Conservation (phyloP, 345 rosid genomes). For the Balakata baccata region DNA sequence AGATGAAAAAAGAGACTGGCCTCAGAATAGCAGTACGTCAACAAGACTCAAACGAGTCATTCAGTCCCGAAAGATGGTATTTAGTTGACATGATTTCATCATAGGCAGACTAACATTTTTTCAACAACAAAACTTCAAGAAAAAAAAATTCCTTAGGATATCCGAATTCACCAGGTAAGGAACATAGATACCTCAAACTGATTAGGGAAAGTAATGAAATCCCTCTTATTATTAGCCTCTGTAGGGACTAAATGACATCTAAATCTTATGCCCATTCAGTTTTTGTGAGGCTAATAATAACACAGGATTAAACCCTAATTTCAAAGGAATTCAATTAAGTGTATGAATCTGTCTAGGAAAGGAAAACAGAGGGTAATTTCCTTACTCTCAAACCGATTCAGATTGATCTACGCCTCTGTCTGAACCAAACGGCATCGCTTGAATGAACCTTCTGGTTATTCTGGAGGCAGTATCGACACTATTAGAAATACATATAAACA, state of each 20-base stretch:
- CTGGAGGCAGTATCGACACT: neutral
- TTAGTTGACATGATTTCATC: constrained; percentile 14
- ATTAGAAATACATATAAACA: neutral
- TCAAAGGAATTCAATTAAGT: neutral
- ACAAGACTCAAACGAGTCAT: constrained; percentile 15
- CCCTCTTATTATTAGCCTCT: too few relatives aligned
- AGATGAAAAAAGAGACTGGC: neutral
- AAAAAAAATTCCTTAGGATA: too few relatives aligned
- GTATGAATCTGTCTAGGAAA: constrained; percentile 26
- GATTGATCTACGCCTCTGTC: constrained; percentile 27
- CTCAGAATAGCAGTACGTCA: constrained; percentile 24
- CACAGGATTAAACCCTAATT: neutral
- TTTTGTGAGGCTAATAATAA: neutral
- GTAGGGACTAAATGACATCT: too few relatives aligned
- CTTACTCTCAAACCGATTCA: constrained; percentile 23
- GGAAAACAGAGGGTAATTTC: constrained; percentile 13
- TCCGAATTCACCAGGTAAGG: too few relatives aligned
- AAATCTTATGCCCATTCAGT: neutral
- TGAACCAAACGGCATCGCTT: constrained; percentile 19
- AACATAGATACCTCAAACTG: too few relatives aligned
- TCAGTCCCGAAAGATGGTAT: constrained; percentile 31
- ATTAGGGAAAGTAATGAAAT: too few relatives aligned
- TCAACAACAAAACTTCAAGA: too few relatives aligned
- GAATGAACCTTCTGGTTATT: constrained; percentile 21
- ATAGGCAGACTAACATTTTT: neutral